Conservation (phyloP, 805 yeast species). For the Priceomyces medius region DNA sequence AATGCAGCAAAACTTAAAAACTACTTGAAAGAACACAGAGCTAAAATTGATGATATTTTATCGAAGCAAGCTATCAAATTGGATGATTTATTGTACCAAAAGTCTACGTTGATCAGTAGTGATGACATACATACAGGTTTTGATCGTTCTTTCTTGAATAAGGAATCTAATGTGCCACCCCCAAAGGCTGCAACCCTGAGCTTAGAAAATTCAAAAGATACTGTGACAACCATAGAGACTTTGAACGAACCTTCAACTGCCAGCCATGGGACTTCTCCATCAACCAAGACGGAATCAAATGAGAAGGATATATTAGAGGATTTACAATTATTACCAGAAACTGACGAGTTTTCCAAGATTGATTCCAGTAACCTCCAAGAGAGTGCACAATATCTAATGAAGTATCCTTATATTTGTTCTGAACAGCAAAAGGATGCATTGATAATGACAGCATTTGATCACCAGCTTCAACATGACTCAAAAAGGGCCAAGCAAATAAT, state of each 20-base stretch:
- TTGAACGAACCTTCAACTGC: slow-evolving; percentile 6
- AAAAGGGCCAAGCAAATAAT: slow-evolving; percentile 61
- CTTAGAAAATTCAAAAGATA: slow-evolving; percentile 17
- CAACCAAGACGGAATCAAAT: neutral
- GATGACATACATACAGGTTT: slow-evolving; percentile 93
- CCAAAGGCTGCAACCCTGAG: slow-evolving; percentile 11
- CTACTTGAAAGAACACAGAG: slow-evolving; percentile 57
- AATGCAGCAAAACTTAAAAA: slow-evolving; percentile 35
- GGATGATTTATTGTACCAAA: slow-evolving; percentile 66
- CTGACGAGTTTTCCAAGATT: slow-evolving; percentile 63
- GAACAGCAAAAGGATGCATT: slow-evolving; percentile 89
- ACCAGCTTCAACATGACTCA: slow-evolving; percentile 63
- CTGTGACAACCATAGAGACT: slow-evolving; percentile 26
- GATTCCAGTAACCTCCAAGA: slow-evolving; percentile 46
- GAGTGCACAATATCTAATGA: slow-evolving; percentile 51
- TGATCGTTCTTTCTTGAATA: slow-evolving; percentile 79
- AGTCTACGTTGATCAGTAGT: slow-evolving; percentile 72
- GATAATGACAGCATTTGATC: slow-evolving; percentile 88
- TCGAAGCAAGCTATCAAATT: slow-evolving; percentile 64
- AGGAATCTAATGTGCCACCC: slow-evolving; percentile 33
- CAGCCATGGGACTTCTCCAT: slow-evolving; percentile 1
- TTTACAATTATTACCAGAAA: slow-evolving; percentile 58
- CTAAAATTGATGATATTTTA: slow-evolving; percentile 66
- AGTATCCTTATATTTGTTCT: slow-evolving; percentile 67
- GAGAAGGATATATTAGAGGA: slow-evolving; percentile 41